Evolutionary conservation across 2,329 filamentous ascomycete genomes (phyloP), one percentile per base, ranked within the genome.

Genomic region (Neospermospora avenae): DNA sequence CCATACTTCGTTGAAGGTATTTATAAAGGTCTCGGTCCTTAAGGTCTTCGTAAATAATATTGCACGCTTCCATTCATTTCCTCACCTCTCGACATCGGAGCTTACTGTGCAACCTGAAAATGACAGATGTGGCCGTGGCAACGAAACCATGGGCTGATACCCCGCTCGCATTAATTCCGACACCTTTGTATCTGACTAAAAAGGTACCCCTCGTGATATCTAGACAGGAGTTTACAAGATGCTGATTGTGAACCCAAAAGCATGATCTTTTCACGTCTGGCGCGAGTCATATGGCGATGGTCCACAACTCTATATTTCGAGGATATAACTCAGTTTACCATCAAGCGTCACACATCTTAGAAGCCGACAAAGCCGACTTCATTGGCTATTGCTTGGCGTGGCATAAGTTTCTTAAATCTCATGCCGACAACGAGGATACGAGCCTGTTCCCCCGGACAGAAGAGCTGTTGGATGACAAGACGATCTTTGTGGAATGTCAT

Each of bases 291-390:
- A 86, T 56, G 84, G 78, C 79, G 6, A 72, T 86, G 57, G 74
- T 86, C 53, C 84, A 87, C 76, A 87, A 87, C 68, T 75, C 81
- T 61, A 81, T 87, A 67, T 79, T 86, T 65, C 81, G 84, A 49
- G 83, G 83, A 55, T 84, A 82, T 75, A 87, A 87, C 73, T 80
- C 78, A 66, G 84, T 87, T 68, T 84, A 82, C 70, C 77, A 80
- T 37, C 84, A 87, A 70, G 83, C 82, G 1, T 77, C 78, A 20
- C 74, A 81, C 66, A 72, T 86, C 44, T 70, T 76, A 10, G 76
- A 78, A 2, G 70, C 71, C 18, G 82, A 86, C 69, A 80, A 80
- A 70, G 71, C 74, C 49, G 80, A 81, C 68, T 87, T 87, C 65
- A 73, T 86, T 60, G 78, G 78, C 18, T 87, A 87, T 73, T 75